A percentile compares a stretch with the other conserved stretches of the same genome.
phyloP scores from a whole-genome alignment of 495 filamentous ascomycete genomes.

The Thermochaetoides thermophila region DNA sequence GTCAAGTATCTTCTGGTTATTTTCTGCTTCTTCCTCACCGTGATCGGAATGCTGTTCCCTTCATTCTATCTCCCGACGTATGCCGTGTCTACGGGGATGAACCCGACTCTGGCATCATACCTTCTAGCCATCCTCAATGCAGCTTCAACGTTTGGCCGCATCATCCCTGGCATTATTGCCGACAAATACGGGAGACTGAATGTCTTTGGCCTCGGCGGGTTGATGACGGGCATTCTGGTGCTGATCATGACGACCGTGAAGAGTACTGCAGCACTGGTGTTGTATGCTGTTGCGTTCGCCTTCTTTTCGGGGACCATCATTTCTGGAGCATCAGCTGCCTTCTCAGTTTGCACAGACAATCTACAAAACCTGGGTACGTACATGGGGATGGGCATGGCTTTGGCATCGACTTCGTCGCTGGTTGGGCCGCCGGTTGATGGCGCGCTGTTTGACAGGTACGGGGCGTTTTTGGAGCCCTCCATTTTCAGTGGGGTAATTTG shows the following conservation, averaged over 20 bases:
- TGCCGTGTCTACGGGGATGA: conserved; percentile 33
- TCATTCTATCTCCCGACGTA: conserved; percentile 43
- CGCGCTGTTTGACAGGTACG: conserved; percentile 27
- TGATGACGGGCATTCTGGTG: conserved; percentile 26
- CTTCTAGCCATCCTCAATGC: conserved; percentile 38
- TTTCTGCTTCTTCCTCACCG: conserved; percentile 25
- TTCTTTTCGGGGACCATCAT: conserved; percentile 33
- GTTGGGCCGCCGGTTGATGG: conserved; percentile 42
- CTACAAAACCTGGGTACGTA: conserved; percentile 38
- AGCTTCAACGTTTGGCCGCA: conserved; percentile 39
- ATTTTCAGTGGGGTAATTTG: conserved; percentile 35
- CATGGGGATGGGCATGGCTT: conserved; percentile 37
- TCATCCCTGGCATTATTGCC: conserved; percentile 39
- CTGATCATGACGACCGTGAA: conserved; percentile 26
- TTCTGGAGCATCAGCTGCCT: conserved; percentile 27
- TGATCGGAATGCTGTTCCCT: conserved; percentile 40
- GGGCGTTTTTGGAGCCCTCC: conserved; percentile 24
- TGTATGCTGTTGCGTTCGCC: conserved; percentile 20
- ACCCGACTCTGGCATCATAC: conserved; percentile 36
- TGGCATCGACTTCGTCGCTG: conserved; percentile 28
- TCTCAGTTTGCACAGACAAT: conserved; percentile 27
- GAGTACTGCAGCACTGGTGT: conserved; percentile 26
- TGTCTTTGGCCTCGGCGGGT: conserved; percentile 19
- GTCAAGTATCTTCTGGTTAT: conserved; percentile 23
- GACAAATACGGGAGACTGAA: conserved; percentile 42